Conservation (phyloP, 1,284 basidiomycete species). For the Mrakiaceae sp. region DNA sequence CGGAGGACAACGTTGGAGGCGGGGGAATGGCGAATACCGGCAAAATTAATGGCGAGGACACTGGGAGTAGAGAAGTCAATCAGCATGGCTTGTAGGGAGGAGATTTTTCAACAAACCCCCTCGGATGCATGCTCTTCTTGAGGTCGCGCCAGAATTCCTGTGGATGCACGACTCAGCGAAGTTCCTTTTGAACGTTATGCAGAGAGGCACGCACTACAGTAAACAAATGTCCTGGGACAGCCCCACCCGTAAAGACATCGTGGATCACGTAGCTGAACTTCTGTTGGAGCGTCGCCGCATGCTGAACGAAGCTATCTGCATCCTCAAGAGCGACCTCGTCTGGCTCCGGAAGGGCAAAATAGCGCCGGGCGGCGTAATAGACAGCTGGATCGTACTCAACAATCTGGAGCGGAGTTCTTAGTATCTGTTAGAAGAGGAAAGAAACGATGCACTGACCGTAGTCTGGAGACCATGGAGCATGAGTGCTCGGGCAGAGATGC, state of each 20-base stretch:
- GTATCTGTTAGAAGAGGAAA: neutral
- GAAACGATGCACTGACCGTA: constrained; percentile 31
- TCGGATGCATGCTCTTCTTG: constrained; percentile 49
- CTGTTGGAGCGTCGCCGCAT: constrained; percentile 18
- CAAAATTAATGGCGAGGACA: constrained; percentile 43
- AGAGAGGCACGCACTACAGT: constrained; percentile 36
- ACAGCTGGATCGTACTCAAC: constrained; percentile 81
- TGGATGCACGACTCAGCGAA: neutral
- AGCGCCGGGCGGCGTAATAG: constrained; percentile 63
- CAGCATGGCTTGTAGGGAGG: constrained; percentile 48
- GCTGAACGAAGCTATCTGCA: constrained; percentile 52
- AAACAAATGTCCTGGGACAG: constrained; percentile 68
- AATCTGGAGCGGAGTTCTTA: constrained; percentile 27
- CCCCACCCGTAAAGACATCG: constrained; percentile 83
- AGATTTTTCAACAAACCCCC: constrained; percentile 47
- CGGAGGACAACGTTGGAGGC: constrained; percentile 54
- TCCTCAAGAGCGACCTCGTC: constrained; percentile 59
- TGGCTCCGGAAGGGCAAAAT: constrained; percentile 58
- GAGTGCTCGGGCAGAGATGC: constrained; percentile 64
- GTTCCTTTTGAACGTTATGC: neutral
- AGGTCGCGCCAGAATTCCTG: constrained; percentile 65
- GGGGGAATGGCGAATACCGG: constrained; percentile 51
- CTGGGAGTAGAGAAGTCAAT: constrained; percentile 28
- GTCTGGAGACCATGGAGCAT: constrained; percentile 53
- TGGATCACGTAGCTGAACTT: constrained; percentile 70